These are phyloP conservation scores for Saccharum hybrid DNA, from an alignment of 202 grass and related monocot genomes.

Conservation along the genomic window DNA sequence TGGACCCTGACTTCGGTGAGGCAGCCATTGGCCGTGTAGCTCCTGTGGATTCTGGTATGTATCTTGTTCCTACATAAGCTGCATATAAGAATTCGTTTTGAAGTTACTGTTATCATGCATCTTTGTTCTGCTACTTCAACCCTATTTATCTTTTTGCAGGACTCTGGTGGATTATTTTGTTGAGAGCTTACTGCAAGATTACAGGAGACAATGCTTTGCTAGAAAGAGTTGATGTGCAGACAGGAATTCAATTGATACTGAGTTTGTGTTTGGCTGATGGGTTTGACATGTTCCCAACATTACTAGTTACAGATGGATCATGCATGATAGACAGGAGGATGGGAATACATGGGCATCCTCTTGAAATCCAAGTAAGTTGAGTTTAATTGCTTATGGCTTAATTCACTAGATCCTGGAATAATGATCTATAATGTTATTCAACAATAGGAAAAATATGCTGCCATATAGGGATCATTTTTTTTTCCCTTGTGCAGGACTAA, in stretches of 20 bases:
- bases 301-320: slow-evolving; percentile 95
- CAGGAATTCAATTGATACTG: slow-evolving; percentile 86
- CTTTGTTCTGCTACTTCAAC: slow-evolving; percentile 25
- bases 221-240: slow-evolving; percentile 97
- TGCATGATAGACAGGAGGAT: slow-evolving; percentile 99
- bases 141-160: slow-evolving; percentile 54
- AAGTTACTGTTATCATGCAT: slow-evolving; percentile 3
- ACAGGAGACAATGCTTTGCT: slow-evolving; percentile 85
- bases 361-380: slow-evolving; percentile 93
- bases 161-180: slow-evolving; percentile 98
- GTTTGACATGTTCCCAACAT: slow-evolving; percentile 98
- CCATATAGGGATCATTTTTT: background rate
- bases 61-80: slow-evolving; percentile 29
- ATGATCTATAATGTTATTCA: slow-evolving; percentile 18
- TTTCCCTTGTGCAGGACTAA: background rate
- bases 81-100: slow-evolving; percentile 10
- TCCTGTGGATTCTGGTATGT: slow-evolving; percentile 94
- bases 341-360: slow-evolving; percentile 99
- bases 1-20: slow-evolving; percentile 98
- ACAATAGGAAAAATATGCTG: background rate
- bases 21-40: slow-evolving; percentile 94
- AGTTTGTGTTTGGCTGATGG: slow-evolving; percentile 92
- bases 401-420: background rate
- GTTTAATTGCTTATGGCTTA: background rate
- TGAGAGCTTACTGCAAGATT: slow-evolving; percentile 98